Conservation (phyloP, 2,329 filamentous ascomycete species). For the Calonectria naviculata region DNA sequence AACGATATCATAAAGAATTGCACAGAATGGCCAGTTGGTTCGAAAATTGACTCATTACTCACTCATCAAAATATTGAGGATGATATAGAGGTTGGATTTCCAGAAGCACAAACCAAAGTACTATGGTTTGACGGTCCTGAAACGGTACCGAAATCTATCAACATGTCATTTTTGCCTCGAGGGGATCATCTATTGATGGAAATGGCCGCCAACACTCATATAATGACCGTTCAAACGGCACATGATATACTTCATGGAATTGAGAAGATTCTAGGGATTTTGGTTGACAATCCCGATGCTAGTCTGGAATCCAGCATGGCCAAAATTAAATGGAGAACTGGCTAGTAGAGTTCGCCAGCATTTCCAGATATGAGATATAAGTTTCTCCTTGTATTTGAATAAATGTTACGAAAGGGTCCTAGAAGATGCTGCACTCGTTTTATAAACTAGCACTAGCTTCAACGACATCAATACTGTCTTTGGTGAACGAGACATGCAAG, state of each 20-base stretch:
- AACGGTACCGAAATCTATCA: not conserved
- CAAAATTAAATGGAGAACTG: too few relatives aligned
- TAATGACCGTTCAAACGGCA: slow-evolving; percentile 8
- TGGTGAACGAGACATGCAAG: too few relatives aligned
- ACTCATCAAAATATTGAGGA: slow-evolving; percentile 36
- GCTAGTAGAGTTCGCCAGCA: too few relatives aligned
- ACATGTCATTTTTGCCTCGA: slow-evolving; percentile 11
- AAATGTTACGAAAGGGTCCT: too few relatives aligned
- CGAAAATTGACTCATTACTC: slow-evolving; percentile 23
- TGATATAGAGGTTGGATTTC: slow-evolving; percentile 14
- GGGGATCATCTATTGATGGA: slow-evolving; percentile 14
- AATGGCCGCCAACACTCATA: not conserved
- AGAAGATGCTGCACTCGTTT: too few relatives aligned
- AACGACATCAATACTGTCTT: too few relatives aligned
- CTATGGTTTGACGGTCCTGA: not conserved
- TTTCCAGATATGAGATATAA: too few relatives aligned
- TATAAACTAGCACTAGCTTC: too few relatives aligned
- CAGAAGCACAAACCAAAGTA: not conserved
- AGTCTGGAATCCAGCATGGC: too few relatives aligned
- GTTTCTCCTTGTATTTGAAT: too few relatives aligned
- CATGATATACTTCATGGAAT: not conserved
- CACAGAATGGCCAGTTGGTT: slow-evolving; percentile 26
- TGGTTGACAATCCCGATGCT: too few relatives aligned
- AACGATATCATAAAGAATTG: slow-evolving; percentile 27
- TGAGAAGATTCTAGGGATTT: not conserved